Conservation (phyloP, 2,329 filamentous ascomycete genomes). For the Fusarium compactum region DNA sequence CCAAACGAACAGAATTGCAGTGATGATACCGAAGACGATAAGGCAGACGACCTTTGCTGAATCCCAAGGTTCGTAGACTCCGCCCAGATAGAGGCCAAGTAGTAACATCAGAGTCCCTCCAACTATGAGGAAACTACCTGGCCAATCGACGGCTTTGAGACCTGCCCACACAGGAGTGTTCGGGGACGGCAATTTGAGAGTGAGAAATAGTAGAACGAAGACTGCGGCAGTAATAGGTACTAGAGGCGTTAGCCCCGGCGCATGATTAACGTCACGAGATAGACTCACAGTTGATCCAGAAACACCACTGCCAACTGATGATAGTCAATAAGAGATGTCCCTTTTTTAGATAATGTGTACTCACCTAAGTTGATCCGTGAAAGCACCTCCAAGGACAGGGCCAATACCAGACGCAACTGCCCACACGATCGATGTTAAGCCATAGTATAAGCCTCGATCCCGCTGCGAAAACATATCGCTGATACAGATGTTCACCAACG, state of each 20-base stretch:
- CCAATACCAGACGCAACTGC: constrained; percentile 74
- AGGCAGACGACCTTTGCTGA: constrained; percentile 72
- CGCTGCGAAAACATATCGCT: constrained; percentile 63
- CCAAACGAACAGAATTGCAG: constrained; percentile 65
- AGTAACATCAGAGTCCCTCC: constrained; percentile 76
- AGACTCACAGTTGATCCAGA: constrained; percentile 63
- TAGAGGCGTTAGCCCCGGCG: constrained; percentile 14
- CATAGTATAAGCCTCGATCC: constrained; percentile 64
- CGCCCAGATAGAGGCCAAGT: constrained; percentile 77
- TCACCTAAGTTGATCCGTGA: constrained; percentile 70
- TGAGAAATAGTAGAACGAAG: constrained; percentile 69
- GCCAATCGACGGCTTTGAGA: constrained; percentile 70
- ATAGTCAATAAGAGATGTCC: background rate
- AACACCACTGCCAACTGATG: constrained; percentile 59
- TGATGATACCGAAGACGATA: constrained; percentile 68
- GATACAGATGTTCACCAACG: constrained; percentile 66
- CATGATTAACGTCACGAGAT: accelerated
- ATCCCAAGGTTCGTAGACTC: constrained; percentile 70
- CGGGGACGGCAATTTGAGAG: constrained; percentile 75
- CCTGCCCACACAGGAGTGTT: constrained; percentile 71
- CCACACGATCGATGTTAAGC: constrained; percentile 75
- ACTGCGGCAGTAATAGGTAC: constrained; percentile 65
- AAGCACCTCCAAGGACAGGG: constrained; percentile 72
- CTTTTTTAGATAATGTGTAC: accelerated
- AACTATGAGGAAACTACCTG: constrained; percentile 72